These are phyloP conservation scores for Hypocreales sp. DNA, from an alignment of 2,329 filamentous ascomycete genomes.

Conservation along the genomic window DNA sequence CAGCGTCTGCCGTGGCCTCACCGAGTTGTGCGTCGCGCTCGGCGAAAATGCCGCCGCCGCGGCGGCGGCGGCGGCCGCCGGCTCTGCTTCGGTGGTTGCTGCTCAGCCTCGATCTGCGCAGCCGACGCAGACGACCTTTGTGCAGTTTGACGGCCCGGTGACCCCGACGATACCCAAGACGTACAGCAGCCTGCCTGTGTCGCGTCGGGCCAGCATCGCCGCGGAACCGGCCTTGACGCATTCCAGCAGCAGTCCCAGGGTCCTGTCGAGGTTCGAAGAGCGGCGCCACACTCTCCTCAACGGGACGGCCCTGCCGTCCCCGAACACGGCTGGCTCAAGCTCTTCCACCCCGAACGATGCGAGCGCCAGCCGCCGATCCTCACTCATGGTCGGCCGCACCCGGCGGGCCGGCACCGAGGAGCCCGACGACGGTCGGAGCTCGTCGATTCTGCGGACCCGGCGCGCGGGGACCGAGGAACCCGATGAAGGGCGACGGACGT, in stretches of 20 bases:
- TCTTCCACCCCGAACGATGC: slow-evolving; percentile 25
- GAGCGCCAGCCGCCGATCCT: slow-evolving; percentile 30
- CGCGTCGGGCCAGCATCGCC: slow-evolving; percentile 25
- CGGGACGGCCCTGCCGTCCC: slow-evolving; percentile 27
- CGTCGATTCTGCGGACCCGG: slow-evolving; percentile 29
- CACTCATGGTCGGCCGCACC: slow-evolving; percentile 29
- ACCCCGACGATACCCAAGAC: slow-evolving; percentile 32
- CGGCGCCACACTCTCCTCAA: slow-evolving; percentile 31
- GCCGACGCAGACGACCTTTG: slow-evolving; percentile 3
- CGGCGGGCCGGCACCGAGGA: slow-evolving; percentile 35
- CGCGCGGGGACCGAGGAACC: slow-evolving; percentile 31
- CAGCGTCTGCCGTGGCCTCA: slow-evolving; percentile 80
- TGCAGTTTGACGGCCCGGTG: slow-evolving; percentile 14
- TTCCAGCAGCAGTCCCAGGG: slow-evolving; percentile 27
- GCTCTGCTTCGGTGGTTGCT: too few species aligned
- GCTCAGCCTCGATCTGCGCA: slow-evolving; percentile 4
- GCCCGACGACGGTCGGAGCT: slow-evolving; percentile 32
- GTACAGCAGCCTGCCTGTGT: slow-evolving; percentile 16
- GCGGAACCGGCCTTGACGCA: slow-evolving; percentile 22
- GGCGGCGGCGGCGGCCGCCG: too few species aligned
- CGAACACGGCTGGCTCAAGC: slow-evolving; percentile 23
- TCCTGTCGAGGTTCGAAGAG: slow-evolving; percentile 37
- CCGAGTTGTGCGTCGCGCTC: slow-evolving; percentile 78
- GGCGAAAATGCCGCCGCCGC: slow-evolving; percentile 35
- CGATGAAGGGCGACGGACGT: slow-evolving; percentile 27